Conservation (phyloP, 306 rosid species). For the Acacia crassicarpa region DNA sequence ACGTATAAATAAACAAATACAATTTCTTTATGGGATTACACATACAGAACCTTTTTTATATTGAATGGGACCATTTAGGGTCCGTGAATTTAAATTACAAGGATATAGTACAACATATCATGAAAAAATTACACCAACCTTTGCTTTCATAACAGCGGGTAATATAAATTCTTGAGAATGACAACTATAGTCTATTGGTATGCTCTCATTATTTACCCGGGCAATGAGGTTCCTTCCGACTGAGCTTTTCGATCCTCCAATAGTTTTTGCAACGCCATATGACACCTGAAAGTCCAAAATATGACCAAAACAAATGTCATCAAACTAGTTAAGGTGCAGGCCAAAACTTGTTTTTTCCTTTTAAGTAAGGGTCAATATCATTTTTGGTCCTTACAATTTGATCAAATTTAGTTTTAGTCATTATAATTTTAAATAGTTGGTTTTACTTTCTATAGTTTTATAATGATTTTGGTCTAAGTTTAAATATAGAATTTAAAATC, state of each 20-base stretch:
- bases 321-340: conserved; percentile 1
- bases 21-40: background rate
- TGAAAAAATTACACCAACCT: background rate
- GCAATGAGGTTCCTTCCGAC: conserved; percentile 33
- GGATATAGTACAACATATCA: background rate
- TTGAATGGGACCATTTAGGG: too few relatives aligned
- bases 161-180: background rate
- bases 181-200: background rate
- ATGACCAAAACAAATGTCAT: conserved; percentile 22
- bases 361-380: too few relatives aligned
- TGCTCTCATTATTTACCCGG: conserved; percentile 25
- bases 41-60: background rate
- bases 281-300: conserved; percentile 54
- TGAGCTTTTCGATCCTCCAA: conserved; percentile 41
- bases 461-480: too few relatives aligned
- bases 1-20: background rate
- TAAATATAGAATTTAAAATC: too few relatives aligned
- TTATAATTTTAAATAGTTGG: too few relatives aligned
- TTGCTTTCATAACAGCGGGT: background rate
- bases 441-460: too few relatives aligned
- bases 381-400: too few relatives aligned
- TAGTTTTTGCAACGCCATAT: conserved; percentile 53
- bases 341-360: too few relatives aligned
- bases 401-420: too few relatives aligned
- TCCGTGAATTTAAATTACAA: background rate